These are phyloP conservation scores for Vanderwaltozyma tropicalis DNA, from an alignment of 805 yeast genomes.

Conservation along the genomic window DNA sequence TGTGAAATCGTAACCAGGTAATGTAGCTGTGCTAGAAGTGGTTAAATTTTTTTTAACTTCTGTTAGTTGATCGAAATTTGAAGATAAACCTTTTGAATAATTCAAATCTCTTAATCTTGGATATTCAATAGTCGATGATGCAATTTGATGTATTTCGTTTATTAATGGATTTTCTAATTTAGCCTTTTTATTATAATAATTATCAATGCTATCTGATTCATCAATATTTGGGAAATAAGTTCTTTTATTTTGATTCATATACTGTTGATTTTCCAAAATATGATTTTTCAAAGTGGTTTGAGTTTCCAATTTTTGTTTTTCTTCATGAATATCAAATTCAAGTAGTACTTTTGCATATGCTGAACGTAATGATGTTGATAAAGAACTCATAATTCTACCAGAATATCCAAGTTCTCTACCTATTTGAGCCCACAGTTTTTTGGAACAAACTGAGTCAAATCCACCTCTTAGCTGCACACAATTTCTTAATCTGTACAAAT, in stretches of 20 bases:
- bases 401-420: constrained; percentile 73
- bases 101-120: constrained; percentile 38
- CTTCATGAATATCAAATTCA: constrained; percentile 20
- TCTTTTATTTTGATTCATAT: neutral
- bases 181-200: constrained; percentile 1
- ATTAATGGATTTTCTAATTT: constrained; percentile 1
- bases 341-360: constrained; percentile 41
- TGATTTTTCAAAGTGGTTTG: neutral
- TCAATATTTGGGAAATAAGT: neutral
- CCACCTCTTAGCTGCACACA: constrained; percentile 62
- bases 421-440: constrained; percentile 72
- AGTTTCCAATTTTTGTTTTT: neutral
- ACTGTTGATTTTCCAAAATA: constrained; percentile 1
- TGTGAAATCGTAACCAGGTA: constrained; percentile 34
- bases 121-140: constrained; percentile 38
- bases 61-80: constrained; percentile 40
- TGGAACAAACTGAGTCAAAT: constrained; percentile 46
- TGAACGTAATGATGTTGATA: constrained; percentile 54
- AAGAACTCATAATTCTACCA: constrained; percentile 60
- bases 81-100: constrained; percentile 40
- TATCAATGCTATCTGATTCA: constrained; percentile 24
- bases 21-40: constrained; percentile 24
- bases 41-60: constrained; percentile 35
- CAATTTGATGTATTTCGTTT: constrained; percentile 15
- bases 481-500: constrained; percentile 47